Base-by-base conservation (phyloP, 768 basidiomycete genomes). In the Pholiota molesta region DNA sequence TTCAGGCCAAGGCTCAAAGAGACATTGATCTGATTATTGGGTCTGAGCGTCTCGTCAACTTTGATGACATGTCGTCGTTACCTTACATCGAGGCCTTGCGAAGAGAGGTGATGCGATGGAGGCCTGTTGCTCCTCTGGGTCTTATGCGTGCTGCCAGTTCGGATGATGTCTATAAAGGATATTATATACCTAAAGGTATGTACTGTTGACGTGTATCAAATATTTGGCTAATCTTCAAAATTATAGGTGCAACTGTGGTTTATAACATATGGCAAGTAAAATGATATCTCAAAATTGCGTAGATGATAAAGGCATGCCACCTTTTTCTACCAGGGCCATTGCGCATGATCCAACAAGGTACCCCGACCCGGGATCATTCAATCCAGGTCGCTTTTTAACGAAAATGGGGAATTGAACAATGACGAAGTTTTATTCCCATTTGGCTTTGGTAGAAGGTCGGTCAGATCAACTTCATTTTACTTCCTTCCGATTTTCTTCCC, bases 371-470 rank as follows among this genome's bases (percentile, higher is more conserved):
- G 56, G 47, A 14, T 21, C 28, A 4, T 57, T 47, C 45, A 44
- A 51, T 28, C 57, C 57, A 4, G 29, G 8, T 33, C 26, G 57
- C 2, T 58, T 33, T 35, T 51, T 13, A 19, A 37, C 37, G 26
- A 58, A 39, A 26, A 58, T 33, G 45, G 33, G 5, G 16, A 23
- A 9, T 39, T 58, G 21, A 58, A 51, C 23, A 23, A 49, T 21
- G 57, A 49, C 23, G 16, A 49, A 35, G 11, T 58, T 1, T 23
- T 17, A 19, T 58, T 49, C 21, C n/a, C 26, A 16, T 58, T 58
- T 39, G 57, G 57, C 10, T 58, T 58, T 49, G 57, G 57, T 35
- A 31, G 57, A 51, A 58, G 57, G 57, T 58, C 9, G 4, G 57
- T 10, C 16, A 2, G 8, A 56, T 4, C 2, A 16, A 29, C 29